Percentiles rank a stretch among this genome's conserved stretches.
These are phyloP conservation scores for Ganoderma boninense DNA, from an alignment of 1,284 basidiomycete species.

Conservation along the genomic window DNA sequence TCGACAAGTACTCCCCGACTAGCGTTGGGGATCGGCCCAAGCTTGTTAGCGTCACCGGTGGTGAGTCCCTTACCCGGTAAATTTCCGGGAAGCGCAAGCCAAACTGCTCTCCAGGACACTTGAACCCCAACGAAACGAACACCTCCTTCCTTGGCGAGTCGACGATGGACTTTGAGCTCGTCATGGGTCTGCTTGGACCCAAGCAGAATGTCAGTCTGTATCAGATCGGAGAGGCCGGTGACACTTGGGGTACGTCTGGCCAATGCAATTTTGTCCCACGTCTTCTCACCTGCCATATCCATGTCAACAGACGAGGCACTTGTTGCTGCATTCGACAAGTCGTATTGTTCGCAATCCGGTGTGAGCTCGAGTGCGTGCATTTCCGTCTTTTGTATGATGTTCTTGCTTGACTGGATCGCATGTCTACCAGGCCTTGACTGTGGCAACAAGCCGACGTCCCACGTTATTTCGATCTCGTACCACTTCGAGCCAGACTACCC, in stretches of 20 bases:
- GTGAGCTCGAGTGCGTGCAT: constrained; percentile 45
- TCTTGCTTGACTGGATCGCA: background rate
- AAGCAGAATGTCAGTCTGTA: constrained; percentile 51
- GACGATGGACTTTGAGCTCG: constrained; percentile 54
- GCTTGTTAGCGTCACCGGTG: constrained; percentile 51
- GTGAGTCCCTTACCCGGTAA: background rate
- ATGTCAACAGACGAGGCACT: constrained; percentile 42
- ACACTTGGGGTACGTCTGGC: constrained; percentile 15
- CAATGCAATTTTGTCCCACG: constrained; percentile 47
- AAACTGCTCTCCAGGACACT: constrained; percentile 40
- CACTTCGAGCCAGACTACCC: constrained; percentile 55
- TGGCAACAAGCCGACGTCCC: constrained; percentile 56
- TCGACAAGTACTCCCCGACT: constrained; percentile 46
- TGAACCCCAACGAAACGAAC: background rate
- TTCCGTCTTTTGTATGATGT: too few relatives aligned
- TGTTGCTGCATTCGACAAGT: constrained; percentile 55
- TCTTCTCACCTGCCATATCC: background rate
- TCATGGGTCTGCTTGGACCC: constrained; percentile 47
- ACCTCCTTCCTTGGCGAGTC: constrained; percentile 45
- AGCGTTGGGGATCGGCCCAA: constrained; percentile 49
- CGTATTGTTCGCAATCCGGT: constrained; percentile 51
- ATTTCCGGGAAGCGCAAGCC: constrained; percentile 27
- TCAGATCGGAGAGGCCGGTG: constrained; percentile 53
- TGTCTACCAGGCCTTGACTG: constrained; percentile 46
- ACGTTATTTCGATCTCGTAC: constrained; percentile 66